phyloP scores from a whole-genome alignment of 495 filamentous ascomycete species.

The Neurospora sublineolata region DNA sequence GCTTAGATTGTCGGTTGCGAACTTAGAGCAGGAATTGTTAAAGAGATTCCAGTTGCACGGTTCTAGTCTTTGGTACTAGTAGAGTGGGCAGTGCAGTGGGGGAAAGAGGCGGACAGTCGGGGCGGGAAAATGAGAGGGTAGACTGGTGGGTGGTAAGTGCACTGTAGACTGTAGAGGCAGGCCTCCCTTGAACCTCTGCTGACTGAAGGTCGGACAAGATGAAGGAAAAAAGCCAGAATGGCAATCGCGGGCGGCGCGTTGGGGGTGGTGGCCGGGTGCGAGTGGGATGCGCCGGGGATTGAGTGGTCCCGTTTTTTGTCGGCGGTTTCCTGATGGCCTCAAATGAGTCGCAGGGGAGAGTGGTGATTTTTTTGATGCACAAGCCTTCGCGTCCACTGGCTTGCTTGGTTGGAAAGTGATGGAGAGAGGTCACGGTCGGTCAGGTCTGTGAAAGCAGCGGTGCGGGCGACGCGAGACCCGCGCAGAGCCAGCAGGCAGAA shows the following conservation, averaged over 20 bases:
- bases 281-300: slow-evolving; percentile 23
- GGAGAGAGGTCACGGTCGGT: slow-evolving; percentile 38
- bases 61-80: too few relatives aligned
- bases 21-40: background rate
- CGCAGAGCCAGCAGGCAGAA: background rate
- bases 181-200: background rate
- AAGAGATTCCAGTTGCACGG: background rate
- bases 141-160: slow-evolving; percentile 15
- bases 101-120: slow-evolving; percentile 6
- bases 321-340: slow-evolving; percentile 35
- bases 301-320: slow-evolving; percentile 30
- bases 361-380: slow-evolving; percentile 46
- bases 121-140: slow-evolving; percentile 12
- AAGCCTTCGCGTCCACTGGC: slow-evolving; percentile 24
- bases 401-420: slow-evolving; percentile 23
- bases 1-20: background rate
- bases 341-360: slow-evolving; percentile 40
- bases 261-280: slow-evolving; percentile 15
- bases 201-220: background rate
- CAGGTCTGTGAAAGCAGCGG: background rate
- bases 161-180: slow-evolving; percentile 15
- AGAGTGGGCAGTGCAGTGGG: slow-evolving; percentile 1
- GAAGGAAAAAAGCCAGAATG: slow-evolving; percentile 6
- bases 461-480: background rate
- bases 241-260: slow-evolving; percentile 14